Conservation (phyloP, 2,329 filamentous ascomycete species). For the Emericellopsis cladophorae region DNA sequence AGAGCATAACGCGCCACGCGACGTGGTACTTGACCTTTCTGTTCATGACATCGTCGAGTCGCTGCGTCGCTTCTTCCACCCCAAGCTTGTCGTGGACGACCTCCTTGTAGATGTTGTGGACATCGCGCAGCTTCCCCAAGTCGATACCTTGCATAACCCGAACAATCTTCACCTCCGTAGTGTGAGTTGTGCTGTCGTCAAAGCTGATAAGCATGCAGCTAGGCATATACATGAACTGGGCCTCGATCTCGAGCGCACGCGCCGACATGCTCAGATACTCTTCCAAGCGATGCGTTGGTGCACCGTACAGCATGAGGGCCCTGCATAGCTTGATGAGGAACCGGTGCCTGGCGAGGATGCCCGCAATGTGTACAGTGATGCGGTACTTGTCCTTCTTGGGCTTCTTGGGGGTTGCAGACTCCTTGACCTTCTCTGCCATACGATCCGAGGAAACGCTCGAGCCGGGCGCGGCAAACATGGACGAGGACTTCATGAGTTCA, state of each 20-base stretch:
- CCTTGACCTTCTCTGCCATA: slow-evolving; percentile 27
- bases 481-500: slow-evolving; percentile 40
- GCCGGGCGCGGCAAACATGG: slow-evolving; percentile 35
- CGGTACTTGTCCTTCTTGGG: slow-evolving; percentile 24
- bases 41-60: slow-evolving; percentile 42
- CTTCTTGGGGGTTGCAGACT: slow-evolving; percentile 18
- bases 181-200: slow-evolving; percentile 60
- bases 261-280: slow-evolving; percentile 88
- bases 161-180: slow-evolving; percentile 68
- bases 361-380: slow-evolving; percentile 47
- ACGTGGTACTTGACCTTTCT: slow-evolving; percentile 31
- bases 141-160: slow-evolving; percentile 57
- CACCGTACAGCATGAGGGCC: slow-evolving; percentile 80
- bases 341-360: slow-evolving; percentile 64
- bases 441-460: slow-evolving; percentile 29
- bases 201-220: slow-evolving; percentile 94
- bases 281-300: slow-evolving; percentile 81
- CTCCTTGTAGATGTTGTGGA: slow-evolving; percentile 69
- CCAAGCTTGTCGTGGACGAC: slow-evolving; percentile 68
- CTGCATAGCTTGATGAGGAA: slow-evolving; percentile 78
- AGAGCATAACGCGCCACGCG: slow-evolving; percentile 50
- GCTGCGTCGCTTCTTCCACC: slow-evolving; percentile 54
- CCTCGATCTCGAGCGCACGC: slow-evolving; percentile 77
- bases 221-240: slow-evolving; percentile 80
- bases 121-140: slow-evolving; percentile 59